Evolutionary conservation across 2,329 filamentous ascomycete species (phyloP).

Genomic region (Sporothrix brasiliensis): DNA sequence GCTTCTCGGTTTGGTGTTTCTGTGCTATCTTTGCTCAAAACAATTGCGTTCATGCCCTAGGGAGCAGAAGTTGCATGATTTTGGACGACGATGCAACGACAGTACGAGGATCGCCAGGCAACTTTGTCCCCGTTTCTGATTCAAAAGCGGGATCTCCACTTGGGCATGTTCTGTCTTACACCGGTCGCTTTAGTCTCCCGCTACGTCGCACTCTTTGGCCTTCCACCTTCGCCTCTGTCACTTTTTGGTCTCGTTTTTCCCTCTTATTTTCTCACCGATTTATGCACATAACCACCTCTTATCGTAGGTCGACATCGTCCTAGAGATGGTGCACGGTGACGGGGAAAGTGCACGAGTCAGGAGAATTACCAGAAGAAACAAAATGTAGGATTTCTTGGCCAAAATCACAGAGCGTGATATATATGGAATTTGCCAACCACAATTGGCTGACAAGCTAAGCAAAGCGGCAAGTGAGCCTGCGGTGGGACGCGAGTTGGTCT

Average conservation of each 20-base stretch:
- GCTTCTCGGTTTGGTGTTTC: neutral
- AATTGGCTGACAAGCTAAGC: constrained; percentile 21
- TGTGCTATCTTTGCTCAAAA: neutral
- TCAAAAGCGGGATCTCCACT: constrained; percentile 16
- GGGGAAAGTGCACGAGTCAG: neutral
- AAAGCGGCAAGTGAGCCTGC: constrained; percentile 19
- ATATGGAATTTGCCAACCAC: constrained; percentile 5
- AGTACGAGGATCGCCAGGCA: constrained; percentile 31
- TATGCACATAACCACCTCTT: neutral
- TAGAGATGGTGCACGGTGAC: constrained; percentile 19
- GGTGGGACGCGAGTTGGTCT: constrained; percentile 11
- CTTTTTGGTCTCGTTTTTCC: neutral
- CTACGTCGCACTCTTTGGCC: constrained; percentile 10
- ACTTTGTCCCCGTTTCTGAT: constrained; percentile 30
- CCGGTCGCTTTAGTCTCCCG: constrained; percentile 30
- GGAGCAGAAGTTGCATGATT: constrained; percentile 6
- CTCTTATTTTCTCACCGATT: neutral
- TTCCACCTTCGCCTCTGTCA: neutral
- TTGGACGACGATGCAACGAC: constrained; percentile 21
- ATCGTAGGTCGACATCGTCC: constrained; percentile 31
- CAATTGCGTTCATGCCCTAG: too few species aligned
- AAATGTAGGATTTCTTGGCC: neutral
- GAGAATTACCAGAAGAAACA: neutral
- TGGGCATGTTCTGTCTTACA: constrained; percentile 27
- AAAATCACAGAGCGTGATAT: neutral